Evolutionary conservation across 2,329 filamentous ascomycete species (phyloP).

Genomic region (Cryphonectria carpinicola): DNA sequence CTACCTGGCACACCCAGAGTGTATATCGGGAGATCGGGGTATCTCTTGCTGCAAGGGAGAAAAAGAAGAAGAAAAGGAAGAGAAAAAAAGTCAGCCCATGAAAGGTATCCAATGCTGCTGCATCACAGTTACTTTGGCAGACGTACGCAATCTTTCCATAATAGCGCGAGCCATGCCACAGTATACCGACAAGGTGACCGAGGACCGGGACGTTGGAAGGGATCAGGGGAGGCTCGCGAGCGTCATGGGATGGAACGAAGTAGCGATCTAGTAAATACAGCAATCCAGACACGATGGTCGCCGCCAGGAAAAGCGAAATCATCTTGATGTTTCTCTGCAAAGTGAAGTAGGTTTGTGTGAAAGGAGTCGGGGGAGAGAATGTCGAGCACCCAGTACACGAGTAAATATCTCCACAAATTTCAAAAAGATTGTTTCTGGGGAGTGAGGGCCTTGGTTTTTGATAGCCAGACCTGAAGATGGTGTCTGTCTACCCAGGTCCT

Average conservation of each 20-base stretch:
- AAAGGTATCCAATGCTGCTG: neutral
- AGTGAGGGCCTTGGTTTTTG: neutral
- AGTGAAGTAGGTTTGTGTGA: neutral
- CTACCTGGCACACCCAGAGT: neutral
- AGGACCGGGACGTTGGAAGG: neutral
- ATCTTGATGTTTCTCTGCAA: neutral
- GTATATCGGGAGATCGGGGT: neutral
- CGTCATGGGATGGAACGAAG: neutral
- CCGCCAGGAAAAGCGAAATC: neutral
- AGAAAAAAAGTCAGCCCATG: neutral
- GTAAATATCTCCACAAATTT: neutral
- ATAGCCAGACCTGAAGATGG: neutral
- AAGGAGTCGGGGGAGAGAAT: neutral
- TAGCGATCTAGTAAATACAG: neutral
- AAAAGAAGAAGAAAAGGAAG: neutral
- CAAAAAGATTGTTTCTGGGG: neutral
- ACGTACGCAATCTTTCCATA: neutral
- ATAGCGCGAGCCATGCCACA: neutral
- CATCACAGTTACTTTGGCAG: neutral
- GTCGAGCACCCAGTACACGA: neutral
- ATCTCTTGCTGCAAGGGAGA: neutral
- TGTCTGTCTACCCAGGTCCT: neutral
- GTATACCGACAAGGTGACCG: neutral
- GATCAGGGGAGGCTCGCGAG: neutral
- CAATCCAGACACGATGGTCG: neutral